Evolutionary conservation across 352 stramenopile species (phyloP).

Genomic region (Thalassiosira hispida): DNA sequence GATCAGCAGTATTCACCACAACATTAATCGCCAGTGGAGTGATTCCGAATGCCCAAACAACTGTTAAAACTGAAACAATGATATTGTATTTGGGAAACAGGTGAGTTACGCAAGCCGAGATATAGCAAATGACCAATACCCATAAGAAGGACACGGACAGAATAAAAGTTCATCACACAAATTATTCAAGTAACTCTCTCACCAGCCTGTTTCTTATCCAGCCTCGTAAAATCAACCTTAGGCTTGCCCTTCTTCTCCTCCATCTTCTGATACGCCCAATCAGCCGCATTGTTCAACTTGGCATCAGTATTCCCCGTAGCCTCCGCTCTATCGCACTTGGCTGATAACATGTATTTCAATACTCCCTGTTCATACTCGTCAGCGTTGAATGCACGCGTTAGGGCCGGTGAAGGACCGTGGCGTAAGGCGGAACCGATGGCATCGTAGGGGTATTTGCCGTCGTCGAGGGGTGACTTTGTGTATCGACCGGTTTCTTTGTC

Average conservation of each 20-base stretch:
- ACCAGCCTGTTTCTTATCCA: slow-evolving; percentile 48
- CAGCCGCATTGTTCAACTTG: slow-evolving; percentile 57
- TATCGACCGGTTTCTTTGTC: slow-evolving; percentile 38
- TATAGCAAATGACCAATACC: too few species aligned
- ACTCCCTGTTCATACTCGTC: slow-evolving; percentile 59
- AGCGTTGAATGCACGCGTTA: slow-evolving; percentile 44
- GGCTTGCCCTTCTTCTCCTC: slow-evolving; percentile 59
- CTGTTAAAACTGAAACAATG: slow-evolving; percentile 35
- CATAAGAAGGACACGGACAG: too few species aligned
- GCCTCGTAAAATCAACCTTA: slow-evolving; percentile 52
- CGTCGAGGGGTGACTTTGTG: slow-evolving; percentile 44
- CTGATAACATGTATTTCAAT: slow-evolving; percentile 56
- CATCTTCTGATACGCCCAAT: slow-evolving; percentile 67
- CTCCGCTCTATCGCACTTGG: slow-evolving; percentile 25
- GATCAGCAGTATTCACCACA: slow-evolving; percentile 33
- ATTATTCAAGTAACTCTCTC: not conserved
- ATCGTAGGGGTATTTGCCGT: slow-evolving; percentile 54
- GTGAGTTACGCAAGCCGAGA: too few species aligned
- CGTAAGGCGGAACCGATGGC: slow-evolving; percentile 46
- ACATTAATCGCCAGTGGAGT: slow-evolving; percentile 46
- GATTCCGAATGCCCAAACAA: slow-evolving; percentile 48
- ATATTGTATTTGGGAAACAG: too few species aligned
- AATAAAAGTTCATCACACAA: slow-evolving; percentile 1
- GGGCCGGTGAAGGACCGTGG: slow-evolving; percentile 45
- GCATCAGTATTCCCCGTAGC: slow-evolving; percentile 57